Evolutionary conservation across 176 grass and related monocot species (phyloP), one percentile per base, ranked within the genome.

Genomic region (Stipa capillata): DNA sequence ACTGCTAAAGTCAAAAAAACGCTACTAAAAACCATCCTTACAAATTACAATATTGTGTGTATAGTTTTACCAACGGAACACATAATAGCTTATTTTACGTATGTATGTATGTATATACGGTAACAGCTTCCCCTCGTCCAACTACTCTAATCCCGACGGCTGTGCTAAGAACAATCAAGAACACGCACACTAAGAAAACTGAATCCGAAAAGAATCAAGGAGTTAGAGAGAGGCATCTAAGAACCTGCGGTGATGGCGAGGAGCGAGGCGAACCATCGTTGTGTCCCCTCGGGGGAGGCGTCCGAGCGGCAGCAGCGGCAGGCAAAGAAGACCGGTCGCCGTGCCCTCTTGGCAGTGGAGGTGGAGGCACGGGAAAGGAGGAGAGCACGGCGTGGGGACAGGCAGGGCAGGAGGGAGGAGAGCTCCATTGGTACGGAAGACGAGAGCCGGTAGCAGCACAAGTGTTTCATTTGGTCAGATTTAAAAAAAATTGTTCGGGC

Each of bases 81-180:
- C n/a, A n/a, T n/a, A n/a, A n/a, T n/a, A n/a, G n/a, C n/a, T n/a
- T n/a, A n/a, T n/a, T n/a, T n/a, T n/a, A n/a, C n/a, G n/a, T n/a
- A n/a, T n/a, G n/a, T n/a, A n/a, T n/a, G n/a, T n/a, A n/a, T n/a
- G 89, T 92, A 8, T 92, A 97, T 72, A 87, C 96, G 64, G 96
- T 88, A 25, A 73, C 73, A 62, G 96, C 85, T 61, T 85, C 85
- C 11, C 63, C 81, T 58, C 70, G 80, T 48, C 71, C 60, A 51
- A 52, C 67, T 48, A 74, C 55, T 54, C 69, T 56, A 45, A 82
- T 49, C 24, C 85, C 79, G 43, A 76, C 77, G 54, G 71, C 85
- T 89, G 72, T 63, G 25, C 20, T 39, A 18, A 29, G 21, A 20
- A 40, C 21, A 54, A 24, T 42, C 16, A 79, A 47, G 12, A 69